Base-by-base conservation (phyloP, 257 asterid genomes). In the Apocynum venetum region DNA sequence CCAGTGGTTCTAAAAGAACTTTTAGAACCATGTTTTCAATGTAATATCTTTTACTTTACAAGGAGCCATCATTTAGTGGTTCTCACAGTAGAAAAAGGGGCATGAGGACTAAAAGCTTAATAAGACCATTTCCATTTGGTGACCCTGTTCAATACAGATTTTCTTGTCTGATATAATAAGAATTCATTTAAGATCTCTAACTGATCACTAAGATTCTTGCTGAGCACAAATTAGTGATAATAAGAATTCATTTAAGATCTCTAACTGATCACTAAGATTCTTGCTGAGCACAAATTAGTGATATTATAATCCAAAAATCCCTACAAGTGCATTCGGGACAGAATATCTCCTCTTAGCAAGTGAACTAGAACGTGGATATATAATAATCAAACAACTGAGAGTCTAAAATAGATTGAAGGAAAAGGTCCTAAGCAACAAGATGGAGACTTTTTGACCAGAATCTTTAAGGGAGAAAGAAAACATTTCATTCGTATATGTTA, bases 261-360 rank as follows among this genome's bases (percentile, higher is more conserved):
- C 59, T 40, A 67, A 77, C 47, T 20, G 73, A 53, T 74, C 73
- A 43, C 73, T 44, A 61, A 72, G 82, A 78, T 72, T 72, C 73
- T 71, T 48, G 47, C 66, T 65, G 3, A 47, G 57, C 77, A 72
- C 57, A 49, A 20, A 13, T 11, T 43, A 31, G 74, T 4, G 14
- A 8, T 48, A 36, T 60, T 47, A 1, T 20, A 66, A 38, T 43
- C 73, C 74, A 53, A 77, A 51, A 53, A 11, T 25, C 53, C 68
- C 56, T 43, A 17, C 19, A 77, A 53, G 38, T 53, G 80, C 69
- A 35, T 15, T 53, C 20, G 31, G 49, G 56, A 6, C 70, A 57
- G 55, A 74, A 52, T 12, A 40, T 52, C 66, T 71, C 2, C 59
- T 71, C 56, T 48, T 46, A 71, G 60, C 60, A 72, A 71, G 81